Conservation (phyloP, 345 rosid species). For the Eucalyptus melliodora region DNA sequence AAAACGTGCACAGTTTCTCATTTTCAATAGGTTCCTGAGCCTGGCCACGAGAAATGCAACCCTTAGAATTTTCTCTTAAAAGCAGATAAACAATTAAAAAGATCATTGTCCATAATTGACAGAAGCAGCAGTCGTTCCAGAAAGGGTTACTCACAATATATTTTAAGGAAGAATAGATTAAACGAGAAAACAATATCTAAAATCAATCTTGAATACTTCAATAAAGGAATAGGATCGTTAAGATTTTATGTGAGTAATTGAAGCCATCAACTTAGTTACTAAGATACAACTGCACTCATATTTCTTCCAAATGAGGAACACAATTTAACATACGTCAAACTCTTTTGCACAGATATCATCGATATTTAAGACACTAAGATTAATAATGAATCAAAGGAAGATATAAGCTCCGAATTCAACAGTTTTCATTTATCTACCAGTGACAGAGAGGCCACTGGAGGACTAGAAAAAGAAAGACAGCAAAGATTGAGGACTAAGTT, state of each 20-base stretch:
- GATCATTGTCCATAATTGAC: neutral
- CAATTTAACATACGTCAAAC: neutral
- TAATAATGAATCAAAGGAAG: neutral
- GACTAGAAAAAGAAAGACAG: neutral
- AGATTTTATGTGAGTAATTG: neutral
- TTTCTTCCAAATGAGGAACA: neutral
- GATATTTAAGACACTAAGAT: neutral
- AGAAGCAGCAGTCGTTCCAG: neutral
- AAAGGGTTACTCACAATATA: neutral
- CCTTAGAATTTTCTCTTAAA: neutral
- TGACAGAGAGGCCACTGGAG: neutral
- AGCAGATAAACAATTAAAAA: neutral
- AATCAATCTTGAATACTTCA: neutral
- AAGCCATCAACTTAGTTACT: neutral
- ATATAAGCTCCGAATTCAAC: neutral
- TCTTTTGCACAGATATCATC: neutral
- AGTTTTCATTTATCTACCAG: neutral
- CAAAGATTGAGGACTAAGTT: neutral
- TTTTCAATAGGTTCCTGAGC: slow-evolving; percentile 52
- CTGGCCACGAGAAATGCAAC: slow-evolving; percentile 20
- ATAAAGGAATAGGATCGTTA: neutral
- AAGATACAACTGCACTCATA: neutral
- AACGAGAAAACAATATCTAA: neutral
- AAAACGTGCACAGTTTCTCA: slow-evolving; percentile 64
- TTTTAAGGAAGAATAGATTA: neutral